Evolutionary conservation across 768 basidiomycete genomes (phyloP).

Genomic region (Termitomyces sp.): DNA sequence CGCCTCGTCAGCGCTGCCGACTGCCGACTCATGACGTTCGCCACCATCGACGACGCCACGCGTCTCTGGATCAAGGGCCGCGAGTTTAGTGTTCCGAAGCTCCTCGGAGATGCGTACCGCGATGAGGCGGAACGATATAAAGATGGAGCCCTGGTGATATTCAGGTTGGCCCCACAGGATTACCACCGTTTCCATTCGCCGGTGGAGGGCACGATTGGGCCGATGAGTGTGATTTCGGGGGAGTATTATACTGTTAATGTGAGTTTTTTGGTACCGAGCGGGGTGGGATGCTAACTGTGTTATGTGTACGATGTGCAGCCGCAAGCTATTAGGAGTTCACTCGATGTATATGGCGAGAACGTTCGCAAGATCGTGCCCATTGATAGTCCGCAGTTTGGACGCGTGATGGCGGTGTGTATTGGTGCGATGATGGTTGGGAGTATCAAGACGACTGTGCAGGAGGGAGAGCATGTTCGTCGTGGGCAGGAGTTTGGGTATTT

Average conservation of each 20-base stretch:
- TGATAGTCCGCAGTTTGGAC: constrained; percentile 84
- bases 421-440: constrained; percentile 97
- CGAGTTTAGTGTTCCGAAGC: constrained; percentile 77
- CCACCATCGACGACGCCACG: constrained; percentile 82
- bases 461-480: constrained; percentile 75
- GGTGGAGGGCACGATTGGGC: constrained; percentile 80
- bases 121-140: constrained; percentile 65
- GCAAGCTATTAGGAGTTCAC: constrained; percentile 85
- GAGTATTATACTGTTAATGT: constrained; percentile 98
- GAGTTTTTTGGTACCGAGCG: constrained; percentile 19
- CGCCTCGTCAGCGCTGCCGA: constrained; percentile 90
- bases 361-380: constrained; percentile 90
- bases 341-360: constrained; percentile 96
- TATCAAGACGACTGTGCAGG: constrained; percentile 82
- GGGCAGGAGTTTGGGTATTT: constrained; percentile 95
- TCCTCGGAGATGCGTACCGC: constrained; percentile 79
- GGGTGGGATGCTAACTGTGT: background rate
- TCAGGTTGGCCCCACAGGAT: constrained; percentile 90
- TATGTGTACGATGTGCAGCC: constrained; percentile 45
- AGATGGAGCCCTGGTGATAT: constrained; percentile 85
- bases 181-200: constrained; percentile 94
- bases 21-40: constrained; percentile 94
- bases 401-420: constrained; percentile 88
- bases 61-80: constrained; percentile 96
- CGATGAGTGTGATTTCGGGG: constrained; percentile 79